phyloP scores from a whole-genome alignment of 805 yeast genomes.

The Ogataea glucozyma region DNA sequence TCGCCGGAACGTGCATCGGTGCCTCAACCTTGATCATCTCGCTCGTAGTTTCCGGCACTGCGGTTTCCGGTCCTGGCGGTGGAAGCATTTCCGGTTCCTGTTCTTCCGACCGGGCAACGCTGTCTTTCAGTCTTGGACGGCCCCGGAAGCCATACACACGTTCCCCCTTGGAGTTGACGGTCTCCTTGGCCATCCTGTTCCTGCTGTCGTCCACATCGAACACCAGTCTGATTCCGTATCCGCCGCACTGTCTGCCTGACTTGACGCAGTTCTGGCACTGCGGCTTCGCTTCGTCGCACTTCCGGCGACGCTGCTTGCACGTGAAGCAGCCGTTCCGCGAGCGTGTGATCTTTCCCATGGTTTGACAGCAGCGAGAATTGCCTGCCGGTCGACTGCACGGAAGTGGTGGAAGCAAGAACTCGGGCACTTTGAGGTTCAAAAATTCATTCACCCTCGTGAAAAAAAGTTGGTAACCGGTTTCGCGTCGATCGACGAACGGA shows the following conservation, averaged over 20 bases:
- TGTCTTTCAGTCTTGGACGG: slow-evolving; percentile 41
- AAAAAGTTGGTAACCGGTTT: not conserved
- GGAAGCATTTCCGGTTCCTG: not conserved
- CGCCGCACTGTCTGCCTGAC: slow-evolving; percentile 48
- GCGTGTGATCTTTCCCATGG: slow-evolving; percentile 43
- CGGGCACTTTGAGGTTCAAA: no score
- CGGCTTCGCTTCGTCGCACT: slow-evolving; percentile 59
- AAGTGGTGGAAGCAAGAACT: no score
- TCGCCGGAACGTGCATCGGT: no score
- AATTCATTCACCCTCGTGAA: no score
- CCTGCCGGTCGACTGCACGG: no score
- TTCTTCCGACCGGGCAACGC: slow-evolving; percentile 22
- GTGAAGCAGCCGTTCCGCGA: slow-evolving; percentile 62
- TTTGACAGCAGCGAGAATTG: not conserved
- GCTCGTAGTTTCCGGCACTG: not conserved
- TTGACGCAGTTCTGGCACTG: slow-evolving; percentile 47
- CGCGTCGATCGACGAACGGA: slow-evolving; percentile 12
- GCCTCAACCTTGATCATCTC: not conserved
- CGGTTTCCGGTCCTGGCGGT: no score
- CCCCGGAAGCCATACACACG: slow-evolving; percentile 45
- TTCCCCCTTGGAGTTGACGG: slow-evolving; percentile 35
- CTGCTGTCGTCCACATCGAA: slow-evolving; percentile 54
- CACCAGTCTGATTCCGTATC: slow-evolving; percentile 48
- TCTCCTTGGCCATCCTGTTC: slow-evolving; percentile 21
- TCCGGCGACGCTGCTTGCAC: slow-evolving; percentile 53